Evolutionary conservation across 2,329 filamentous ascomycete genomes (phyloP), one percentile per base, ranked within the genome.

Genomic region (Pyrenochaeta sp.): DNA sequence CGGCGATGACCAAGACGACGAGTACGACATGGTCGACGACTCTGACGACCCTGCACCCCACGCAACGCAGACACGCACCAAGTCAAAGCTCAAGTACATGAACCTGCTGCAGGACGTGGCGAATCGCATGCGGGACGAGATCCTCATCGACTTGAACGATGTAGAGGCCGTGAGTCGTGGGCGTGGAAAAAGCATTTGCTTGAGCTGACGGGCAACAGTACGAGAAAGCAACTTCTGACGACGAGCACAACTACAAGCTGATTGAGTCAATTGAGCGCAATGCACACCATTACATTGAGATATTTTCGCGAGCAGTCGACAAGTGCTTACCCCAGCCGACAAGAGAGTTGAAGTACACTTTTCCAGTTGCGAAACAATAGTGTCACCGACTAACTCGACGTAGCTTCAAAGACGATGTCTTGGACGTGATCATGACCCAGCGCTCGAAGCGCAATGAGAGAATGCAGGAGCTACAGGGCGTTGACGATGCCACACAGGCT

Each of bases 391-490:
- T 73, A 66, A 78, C 61, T 61, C 50, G 17, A n/a, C 12, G 31
- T 63, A 92, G 89, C 64, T 98, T 97, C 83, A 98, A 98, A 76
- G 93, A 97, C 71, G 95, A 99, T 77, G 93, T 98, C 9, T 84
- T 99, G 37, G 95, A 99, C 77, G 91, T 99, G 27, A 89, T 99
- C 69, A 96, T 97, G 90, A 91, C 92, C 35, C 91, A 96, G 72
- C 89, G 95, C 66, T 88, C 91, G 66, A 89, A 88, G 67, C 87
- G 92, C 65, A 98, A 99, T 75, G 90, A 91, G 62, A 88, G 89
- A 37, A 83, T 96, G 57, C 75, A 78, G 51, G 77, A 80, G 58
- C 63, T 72, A 21, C 74, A 77, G 33, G 75, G 73, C 6, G 71
- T 74, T n/a, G 72, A 73, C 9, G 76, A 82, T 42, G 71, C 84